Evolutionary conservation across 2,329 filamentous ascomycete genomes (phyloP), one percentile per base, ranked within the genome.

Genomic region (Alternaria triticimaculans): DNA sequence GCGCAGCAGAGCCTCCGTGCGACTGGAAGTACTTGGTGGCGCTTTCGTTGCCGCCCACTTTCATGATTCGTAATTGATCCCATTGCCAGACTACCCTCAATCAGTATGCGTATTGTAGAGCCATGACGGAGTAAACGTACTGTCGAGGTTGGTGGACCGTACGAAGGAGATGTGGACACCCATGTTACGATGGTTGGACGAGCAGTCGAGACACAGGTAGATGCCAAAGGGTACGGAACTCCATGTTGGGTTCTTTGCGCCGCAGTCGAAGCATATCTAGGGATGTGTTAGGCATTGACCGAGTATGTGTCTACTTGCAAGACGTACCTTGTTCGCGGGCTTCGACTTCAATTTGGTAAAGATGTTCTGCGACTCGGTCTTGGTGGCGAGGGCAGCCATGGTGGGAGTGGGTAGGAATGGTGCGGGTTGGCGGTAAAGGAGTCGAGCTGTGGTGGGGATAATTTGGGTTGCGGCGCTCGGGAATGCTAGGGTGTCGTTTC

Each of bases 91-190:
- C 83, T 84, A 61, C 60, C 21, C 7, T 18, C 23, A 10, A 67
- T 81, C 68, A 82, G 78, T 70, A 64, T 33, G 55, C n/a, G 57
- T 46, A 6, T 20, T 41, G 54, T 23, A 41, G 20, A 41, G 14
- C 46, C 33, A 25, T 10, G 10, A 23, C 55, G 57, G 59, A 37
- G 44, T 30, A 48, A 44, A 75, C 93, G 79, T 92, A 98, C 95
- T 94, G 82, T 99, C 96, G 81, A 99, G 92, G 82, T 97, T 97
- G 66, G 95, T 98, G 66, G 95, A 98, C 76, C 96, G 92, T 76
- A 99, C 96, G 85, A 99, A 99, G 73, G 95, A 97, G 83, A 99
- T 97, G 83, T 99, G 96, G 65, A 98, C 95, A 81, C 96, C 96
- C 76, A 99, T 90, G 82, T 98, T 98, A 74, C 96, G 91, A 82